Evolutionary conservation across 163 green algal species (phyloP).

Genomic region (Scenedesmus sp.): DNA sequence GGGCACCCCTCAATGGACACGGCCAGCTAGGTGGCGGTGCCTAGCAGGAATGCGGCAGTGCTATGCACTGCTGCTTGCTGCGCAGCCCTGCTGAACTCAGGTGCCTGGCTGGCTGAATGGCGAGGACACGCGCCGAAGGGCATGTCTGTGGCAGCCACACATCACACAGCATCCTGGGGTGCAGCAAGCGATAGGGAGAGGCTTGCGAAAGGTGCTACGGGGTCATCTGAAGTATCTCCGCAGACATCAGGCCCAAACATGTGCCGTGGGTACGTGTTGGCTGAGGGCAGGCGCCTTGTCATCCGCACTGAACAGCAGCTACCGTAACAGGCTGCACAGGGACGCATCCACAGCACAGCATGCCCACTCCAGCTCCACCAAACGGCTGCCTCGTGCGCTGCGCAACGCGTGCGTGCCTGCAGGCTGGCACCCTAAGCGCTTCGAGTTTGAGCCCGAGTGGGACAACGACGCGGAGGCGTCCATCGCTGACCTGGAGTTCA

Average conservation of each 20-base stretch:
- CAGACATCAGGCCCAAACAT: too few species aligned
- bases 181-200: too few species aligned
- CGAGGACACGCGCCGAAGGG: neutral
- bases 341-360: too few species aligned
- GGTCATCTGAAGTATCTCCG: too few species aligned
- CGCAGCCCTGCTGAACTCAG: neutral
- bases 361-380: too few species aligned
- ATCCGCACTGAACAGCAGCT: too few species aligned
- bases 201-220: too few species aligned
- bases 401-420: too few species aligned
- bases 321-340: neutral
- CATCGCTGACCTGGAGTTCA: constrained; percentile 96
- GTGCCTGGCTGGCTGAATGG: neutral
- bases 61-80: neutral
- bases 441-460: constrained; percentile 96
- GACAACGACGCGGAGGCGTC: constrained; percentile 58
- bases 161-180: too few species aligned
- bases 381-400: neutral
- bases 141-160: neutral
- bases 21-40: neutral
- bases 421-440: constrained; percentile 93
- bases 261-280: too few species aligned
- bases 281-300: too few species aligned
- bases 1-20: neutral
- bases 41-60: neutral